A percentile compares a stretch with the other conserved stretches of the same genome.
Evolutionary conservation across 306 rosid genomes (phyloP).

Genomic region (Datisca glomerata): DNA sequence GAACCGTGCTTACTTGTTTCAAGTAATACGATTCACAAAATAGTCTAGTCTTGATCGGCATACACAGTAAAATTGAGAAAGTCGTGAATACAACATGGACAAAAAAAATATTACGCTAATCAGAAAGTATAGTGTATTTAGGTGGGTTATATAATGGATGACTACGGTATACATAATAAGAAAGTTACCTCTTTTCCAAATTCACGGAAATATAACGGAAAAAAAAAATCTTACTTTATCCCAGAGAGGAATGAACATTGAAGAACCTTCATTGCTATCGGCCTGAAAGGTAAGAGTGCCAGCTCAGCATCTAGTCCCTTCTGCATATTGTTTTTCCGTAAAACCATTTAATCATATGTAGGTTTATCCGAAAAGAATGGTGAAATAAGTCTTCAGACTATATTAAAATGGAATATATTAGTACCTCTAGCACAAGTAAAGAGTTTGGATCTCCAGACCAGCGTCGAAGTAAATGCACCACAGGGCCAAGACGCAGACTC

Average conservation of each 20-base stretch:
- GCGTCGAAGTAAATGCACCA: slow-evolving; percentile 61
- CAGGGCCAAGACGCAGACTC: slow-evolving; percentile 84
- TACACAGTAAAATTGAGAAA: too few species aligned
- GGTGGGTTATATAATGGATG: too few species aligned
- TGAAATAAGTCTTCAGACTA: too few species aligned
- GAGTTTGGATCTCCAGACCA: slow-evolving; percentile 75
- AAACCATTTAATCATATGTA: background rate
- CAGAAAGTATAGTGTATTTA: too few species aligned
- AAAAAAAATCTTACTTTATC: slow-evolving; percentile 39
- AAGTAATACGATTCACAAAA: too few species aligned
- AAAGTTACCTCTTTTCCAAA: too few species aligned
- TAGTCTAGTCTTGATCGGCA: too few species aligned
- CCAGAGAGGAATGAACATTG: slow-evolving; percentile 69
- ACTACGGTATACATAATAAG: too few species aligned
- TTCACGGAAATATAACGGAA: background rate
- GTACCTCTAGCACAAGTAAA: slow-evolving; percentile 77
- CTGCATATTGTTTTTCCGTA: slow-evolving; percentile 24
- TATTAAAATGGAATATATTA: background rate
- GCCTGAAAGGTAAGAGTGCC: slow-evolving; percentile 70
- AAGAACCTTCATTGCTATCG: slow-evolving; percentile 72
- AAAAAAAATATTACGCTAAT: too few species aligned
- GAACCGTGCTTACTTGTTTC: too few species aligned
- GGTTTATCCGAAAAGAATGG: too few species aligned
- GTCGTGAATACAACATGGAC: too few species aligned
- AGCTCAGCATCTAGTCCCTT: slow-evolving; percentile 45